phyloP scores from a whole-genome alignment of 2,329 filamentous ascomycete species.

The Fusarium oligoseptatum region DNA sequence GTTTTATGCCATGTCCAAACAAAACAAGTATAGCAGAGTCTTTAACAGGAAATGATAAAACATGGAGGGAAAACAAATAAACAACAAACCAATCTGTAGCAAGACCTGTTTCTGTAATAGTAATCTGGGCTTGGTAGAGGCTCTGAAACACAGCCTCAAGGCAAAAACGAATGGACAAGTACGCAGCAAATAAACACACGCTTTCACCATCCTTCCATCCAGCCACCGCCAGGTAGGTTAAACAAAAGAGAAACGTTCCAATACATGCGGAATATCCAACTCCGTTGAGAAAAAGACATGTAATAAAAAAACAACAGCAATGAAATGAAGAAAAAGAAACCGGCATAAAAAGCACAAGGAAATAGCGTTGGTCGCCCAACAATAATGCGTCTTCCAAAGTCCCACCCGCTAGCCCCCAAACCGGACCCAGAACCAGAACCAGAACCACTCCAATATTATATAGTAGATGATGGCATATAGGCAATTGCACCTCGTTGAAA shows the following conservation, averaged over 20 bases:
- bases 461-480: constrained; percentile 28
- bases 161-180: constrained; percentile 14
- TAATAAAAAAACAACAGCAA: constrained; percentile 17
- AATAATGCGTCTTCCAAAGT: constrained; percentile 46
- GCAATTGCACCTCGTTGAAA: constrained; percentile 2
- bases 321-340: constrained; percentile 26
- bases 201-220: constrained; percentile 24
- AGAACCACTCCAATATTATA: constrained; percentile 41
- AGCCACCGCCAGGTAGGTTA: constrained; percentile 4
- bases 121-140: constrained; percentile 20
- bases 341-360: constrained; percentile 29
- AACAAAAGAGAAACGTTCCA: constrained; percentile 14
- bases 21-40: constrained; percentile 2
- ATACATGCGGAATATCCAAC: constrained; percentile 33
- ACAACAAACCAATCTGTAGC: constrained; percentile 24
- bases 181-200: constrained; percentile 33
- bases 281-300: constrained; percentile 21
- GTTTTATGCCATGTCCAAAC: constrained; percentile 22
- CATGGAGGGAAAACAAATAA: constrained; percentile 17
- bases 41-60: constrained; percentile 1
- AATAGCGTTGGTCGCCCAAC: constrained; percentile 45
- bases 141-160: constrained; percentile 9
- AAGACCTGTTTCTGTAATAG: constrained; percentile 26
- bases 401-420: constrained; percentile 40
- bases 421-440: constrained; percentile 30